A percentile compares a stretch with the other conserved stretches of the same genome.
phyloP scores from a whole-genome alignment of 371 early-diverging fungal genomes.

The Mucor piriformis region DNA sequence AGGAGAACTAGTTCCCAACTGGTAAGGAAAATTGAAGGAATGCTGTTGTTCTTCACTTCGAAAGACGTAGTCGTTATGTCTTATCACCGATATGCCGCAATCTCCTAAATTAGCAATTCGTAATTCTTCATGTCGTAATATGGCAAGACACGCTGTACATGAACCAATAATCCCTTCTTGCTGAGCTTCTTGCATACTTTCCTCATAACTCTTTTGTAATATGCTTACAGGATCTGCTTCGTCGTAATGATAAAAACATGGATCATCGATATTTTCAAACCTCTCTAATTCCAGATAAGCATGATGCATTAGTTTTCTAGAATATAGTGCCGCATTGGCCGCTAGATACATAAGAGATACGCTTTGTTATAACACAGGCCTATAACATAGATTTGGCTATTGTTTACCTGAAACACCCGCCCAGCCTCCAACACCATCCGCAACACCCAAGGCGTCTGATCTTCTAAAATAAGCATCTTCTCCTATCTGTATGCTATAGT shows the following conservation, averaged over 20 bases:
- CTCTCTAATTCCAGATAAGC: slow-evolving; percentile 76
- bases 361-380: neutral
- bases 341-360: slow-evolving; percentile 36
- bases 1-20: slow-evolving; percentile 67
- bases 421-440: slow-evolving; percentile 85
- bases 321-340: slow-evolving; percentile 86
- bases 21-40: slow-evolving; percentile 79
- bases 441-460: slow-evolving; percentile 75
- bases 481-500: slow-evolving; percentile 66
- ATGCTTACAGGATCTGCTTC: slow-evolving; percentile 68
- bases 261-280: slow-evolving; percentile 45
- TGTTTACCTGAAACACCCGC: slow-evolving; percentile 40
- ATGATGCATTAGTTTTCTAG: slow-evolving; percentile 91
- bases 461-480: slow-evolving; percentile 79
- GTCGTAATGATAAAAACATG: slow-evolving; percentile 30
- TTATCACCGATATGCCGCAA: slow-evolving; percentile 83
- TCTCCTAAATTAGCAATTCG: slow-evolving; percentile 92
- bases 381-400: neutral
- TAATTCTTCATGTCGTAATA: slow-evolving; percentile 85
- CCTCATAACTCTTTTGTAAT: slow-evolving; percentile 69
- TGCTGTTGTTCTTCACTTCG: slow-evolving; percentile 87
- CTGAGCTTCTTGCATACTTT: slow-evolving; percentile 22
- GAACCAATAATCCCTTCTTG: slow-evolving; percentile 72
- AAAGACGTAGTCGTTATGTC: slow-evolving; percentile 82
- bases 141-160: slow-evolving; percentile 84